Percentiles rank a stretch among this genome's conserved stretches.
These are phyloP conservation scores for Aleurites moluccanus DNA, from an alignment of 441 rosid genomes.

Conservation along the genomic window DNA sequence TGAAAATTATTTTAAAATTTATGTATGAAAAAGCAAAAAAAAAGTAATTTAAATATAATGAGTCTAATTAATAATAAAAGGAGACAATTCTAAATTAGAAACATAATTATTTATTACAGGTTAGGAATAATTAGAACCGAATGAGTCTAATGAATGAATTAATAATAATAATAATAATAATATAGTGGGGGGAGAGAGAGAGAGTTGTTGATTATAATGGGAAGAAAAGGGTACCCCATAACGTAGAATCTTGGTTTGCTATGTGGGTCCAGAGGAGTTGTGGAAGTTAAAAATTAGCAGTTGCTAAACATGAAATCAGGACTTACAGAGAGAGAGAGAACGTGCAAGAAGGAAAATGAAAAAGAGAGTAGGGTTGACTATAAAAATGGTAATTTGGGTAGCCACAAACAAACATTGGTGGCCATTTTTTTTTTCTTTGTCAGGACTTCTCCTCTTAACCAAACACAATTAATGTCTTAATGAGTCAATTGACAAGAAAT, in stretches of 20 bases:
- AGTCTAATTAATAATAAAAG: no score
- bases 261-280: constrained; percentile 40
- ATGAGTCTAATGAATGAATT: no score
- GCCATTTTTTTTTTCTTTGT: constrained; percentile 28
- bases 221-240: constrained; percentile 26
- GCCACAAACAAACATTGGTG: constrained; percentile 7
- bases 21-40: no score
- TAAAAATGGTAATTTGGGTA: constrained; percentile 8
- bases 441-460: constrained; percentile 21
- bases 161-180: neutral
- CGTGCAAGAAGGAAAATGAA: constrained; percentile 30
- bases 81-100: no score
- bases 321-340: constrained; percentile 13
- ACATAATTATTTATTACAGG: no score
- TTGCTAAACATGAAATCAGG: constrained; percentile 31
- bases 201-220: constrained; percentile 7
- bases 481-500: constrained; percentile 18
- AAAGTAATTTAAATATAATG: no score
- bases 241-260: constrained; percentile 35
- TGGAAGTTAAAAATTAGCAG: constrained; percentile 48
- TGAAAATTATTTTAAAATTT: no score
- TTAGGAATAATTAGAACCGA: no score
- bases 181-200: neutral
- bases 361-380: constrained; percentile 35
- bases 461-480: constrained; percentile 23